These are phyloP conservation scores for Sporisorium exsertum DNA, from an alignment of 1,284 basidiomycete genomes.

Conservation along the genomic window DNA sequence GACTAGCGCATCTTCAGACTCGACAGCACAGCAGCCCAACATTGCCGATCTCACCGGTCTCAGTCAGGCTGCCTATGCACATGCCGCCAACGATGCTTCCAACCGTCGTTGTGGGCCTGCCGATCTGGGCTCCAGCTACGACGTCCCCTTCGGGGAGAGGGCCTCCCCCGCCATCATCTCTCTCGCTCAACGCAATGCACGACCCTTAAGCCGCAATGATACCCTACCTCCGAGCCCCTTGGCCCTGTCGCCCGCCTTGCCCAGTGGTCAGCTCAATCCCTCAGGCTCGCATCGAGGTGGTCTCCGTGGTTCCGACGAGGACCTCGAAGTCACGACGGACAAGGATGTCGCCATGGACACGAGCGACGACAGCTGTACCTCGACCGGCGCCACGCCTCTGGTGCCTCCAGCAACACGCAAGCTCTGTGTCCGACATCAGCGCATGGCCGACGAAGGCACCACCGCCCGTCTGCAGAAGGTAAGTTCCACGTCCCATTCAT, in stretches of 20 bases:
- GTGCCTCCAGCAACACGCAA: slow-evolving; percentile 71
- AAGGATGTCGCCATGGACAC: slow-evolving; percentile 27
- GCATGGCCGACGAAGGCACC: slow-evolving; percentile 96
- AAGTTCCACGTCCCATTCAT: slow-evolving; percentile 60
- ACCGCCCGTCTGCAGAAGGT: slow-evolving; percentile 93
- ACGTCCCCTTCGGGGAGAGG: slow-evolving; percentile 48
- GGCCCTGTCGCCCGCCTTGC: slow-evolving; percentile 24
- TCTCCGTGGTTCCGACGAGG: slow-evolving; percentile 49
- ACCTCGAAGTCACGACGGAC: slow-evolving; percentile 22
- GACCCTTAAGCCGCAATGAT: slow-evolving; percentile 29
- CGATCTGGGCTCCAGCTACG: slow-evolving; percentile 28
- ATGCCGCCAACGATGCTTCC: slow-evolving; percentile 27
- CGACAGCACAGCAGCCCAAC: slow-evolving; percentile 19
- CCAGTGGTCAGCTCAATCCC: slow-evolving; percentile 25
- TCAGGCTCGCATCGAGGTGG: slow-evolving; percentile 50
- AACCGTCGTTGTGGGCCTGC: slow-evolving; percentile 38
- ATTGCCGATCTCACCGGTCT: slow-evolving; percentile 13
- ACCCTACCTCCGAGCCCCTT: slow-evolving; percentile 31
- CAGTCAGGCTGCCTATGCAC: slow-evolving; percentile 26
- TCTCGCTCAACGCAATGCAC: slow-evolving; percentile 34
- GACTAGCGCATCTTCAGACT: not conserved
- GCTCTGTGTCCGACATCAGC: slow-evolving; percentile 89
- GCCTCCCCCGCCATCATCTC: slow-evolving; percentile 50
- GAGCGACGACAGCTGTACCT: slow-evolving; percentile 12
- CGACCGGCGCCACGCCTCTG: slow-evolving; percentile 39